Evolutionary conservation across 345 rosid species (phyloP).

Genomic region (Hibiscus syriacus): DNA sequence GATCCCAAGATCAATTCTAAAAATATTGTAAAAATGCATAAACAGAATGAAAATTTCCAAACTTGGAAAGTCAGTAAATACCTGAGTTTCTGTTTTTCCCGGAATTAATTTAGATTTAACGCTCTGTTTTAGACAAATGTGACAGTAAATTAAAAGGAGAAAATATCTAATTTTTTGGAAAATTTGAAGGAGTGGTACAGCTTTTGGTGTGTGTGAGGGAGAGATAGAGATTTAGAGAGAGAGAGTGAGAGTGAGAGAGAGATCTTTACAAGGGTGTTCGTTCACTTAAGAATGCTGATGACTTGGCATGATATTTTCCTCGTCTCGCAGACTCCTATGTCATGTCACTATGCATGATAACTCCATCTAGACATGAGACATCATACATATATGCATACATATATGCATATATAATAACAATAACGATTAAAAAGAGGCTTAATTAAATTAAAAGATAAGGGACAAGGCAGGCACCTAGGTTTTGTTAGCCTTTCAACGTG

Average conservation of each 20-base stretch:
- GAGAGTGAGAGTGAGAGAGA: constrained; percentile 10
- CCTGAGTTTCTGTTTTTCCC: not conserved
- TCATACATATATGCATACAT: not conserved
- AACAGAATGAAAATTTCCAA: not conserved
- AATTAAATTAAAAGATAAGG: too few species aligned
- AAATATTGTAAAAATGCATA: not conserved
- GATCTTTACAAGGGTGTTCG: constrained; percentile 40
- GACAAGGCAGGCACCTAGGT: not conserved
- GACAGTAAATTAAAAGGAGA: too few species aligned
- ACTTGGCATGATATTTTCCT: constrained; percentile 75
- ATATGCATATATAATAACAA: not conserved
- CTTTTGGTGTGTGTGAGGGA: too few species aligned
- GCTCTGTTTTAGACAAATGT: not conserved
- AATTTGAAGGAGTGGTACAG: constrained; percentile 16
- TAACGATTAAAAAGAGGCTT: too few species aligned
- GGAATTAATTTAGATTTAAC: not conserved
- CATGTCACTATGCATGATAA: constrained; percentile 29
- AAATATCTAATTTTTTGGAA: not conserved
- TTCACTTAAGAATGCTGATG: constrained; percentile 18
- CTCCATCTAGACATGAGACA: not conserved
- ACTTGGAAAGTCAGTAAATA: not conserved
- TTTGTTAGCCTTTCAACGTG: not conserved
- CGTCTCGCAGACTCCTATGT: constrained; percentile 23
- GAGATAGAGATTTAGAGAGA: constrained; percentile 6
- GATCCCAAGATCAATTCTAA: not conserved